phyloP scores from a whole-genome alignment of 2,329 filamentous ascomycete species.

The Neofusicoccum laricinum region DNA sequence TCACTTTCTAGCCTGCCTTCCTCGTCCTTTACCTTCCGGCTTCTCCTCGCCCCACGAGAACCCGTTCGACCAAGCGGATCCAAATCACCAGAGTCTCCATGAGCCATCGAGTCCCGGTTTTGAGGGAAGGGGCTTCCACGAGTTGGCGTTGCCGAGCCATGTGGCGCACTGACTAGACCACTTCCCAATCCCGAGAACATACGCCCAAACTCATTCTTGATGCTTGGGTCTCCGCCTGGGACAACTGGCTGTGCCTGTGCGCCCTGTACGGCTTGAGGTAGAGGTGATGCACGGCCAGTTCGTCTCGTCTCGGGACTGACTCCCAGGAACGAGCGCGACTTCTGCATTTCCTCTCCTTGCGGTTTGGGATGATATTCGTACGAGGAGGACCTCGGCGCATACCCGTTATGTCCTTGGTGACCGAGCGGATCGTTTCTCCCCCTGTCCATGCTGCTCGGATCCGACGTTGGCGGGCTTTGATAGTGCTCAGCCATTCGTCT shows the following conservation, averaged over 20 bases:
- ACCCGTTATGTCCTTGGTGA: conserved; percentile 33
- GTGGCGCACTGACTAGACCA: conserved; percentile 58
- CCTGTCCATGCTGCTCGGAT: conserved; percentile 33
- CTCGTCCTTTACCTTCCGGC: conserved; percentile 72
- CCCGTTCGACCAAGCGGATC: conserved; percentile 31
- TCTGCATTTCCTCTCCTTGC: conserved; percentile 54
- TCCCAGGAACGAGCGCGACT: conserved; percentile 67
- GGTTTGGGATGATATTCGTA: conserved; percentile 39
- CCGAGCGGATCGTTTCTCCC: conserved; percentile 33
- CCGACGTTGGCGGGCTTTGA: conserved; percentile 37
- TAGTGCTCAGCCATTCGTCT: conserved; percentile 37
- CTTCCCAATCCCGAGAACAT: conserved; percentile 93
- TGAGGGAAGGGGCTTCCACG: conserved; percentile 48
- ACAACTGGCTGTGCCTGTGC: conserved; percentile 78
- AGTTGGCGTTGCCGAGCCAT: conserved; percentile 54
- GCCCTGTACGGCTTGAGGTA: conserved; percentile 91
- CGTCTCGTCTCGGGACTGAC: conserved; percentile 73
- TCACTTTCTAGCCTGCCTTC: conserved; percentile 65
- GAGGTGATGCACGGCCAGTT: conserved; percentile 78
- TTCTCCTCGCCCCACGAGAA: conserved; percentile 37
- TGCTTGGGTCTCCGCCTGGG: conserved; percentile 77
- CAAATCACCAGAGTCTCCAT: conserved; percentile 26
- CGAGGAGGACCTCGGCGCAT: conserved; percentile 25
- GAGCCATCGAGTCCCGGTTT: conserved; percentile 25
- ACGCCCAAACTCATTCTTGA: conserved; percentile 91